Evolutionary conservation across 495 filamentous ascomycete species (phyloP), one percentile per base, ranked within the genome.

Genomic region (Aspergillus indologenus): DNA sequence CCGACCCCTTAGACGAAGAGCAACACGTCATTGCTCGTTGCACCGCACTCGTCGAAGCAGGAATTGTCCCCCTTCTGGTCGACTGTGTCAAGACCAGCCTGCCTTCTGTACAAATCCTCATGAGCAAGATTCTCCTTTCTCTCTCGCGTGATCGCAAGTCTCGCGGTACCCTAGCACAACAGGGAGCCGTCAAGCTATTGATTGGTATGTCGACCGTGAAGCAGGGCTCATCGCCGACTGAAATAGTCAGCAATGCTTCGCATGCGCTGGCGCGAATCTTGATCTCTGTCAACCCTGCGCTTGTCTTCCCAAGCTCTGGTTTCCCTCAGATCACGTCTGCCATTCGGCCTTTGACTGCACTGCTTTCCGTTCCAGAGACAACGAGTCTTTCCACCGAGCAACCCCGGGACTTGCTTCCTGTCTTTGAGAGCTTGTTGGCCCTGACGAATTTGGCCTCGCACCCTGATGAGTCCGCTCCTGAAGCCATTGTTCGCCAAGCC

Each of bases 191-290:
- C 19, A 95, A 91, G 62, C 81, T 96, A 2, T 80, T 97, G 22
- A 81, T 96, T 51, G 82, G 82, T 18, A 79, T 87, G 15, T 85
- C 84, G 59, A 76, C 81, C 5, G 74, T 83, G 15, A 81, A 90
- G 15, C 80, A 83, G 12, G 74, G 78, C 23, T 68, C 34, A 14
- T 6, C 64, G 49, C 68, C 68, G 14, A 70, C 71, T 46, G 69
- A 82, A 55, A 76, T 83, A 12, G 83, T 80, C 19, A 79, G 81
- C 12, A 83, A 80, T 45, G 85, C 90, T 15, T 87, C 94, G 2
- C 93, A 98, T 65, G 88, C 91, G 1, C 80, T 98, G 5, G 91
- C 93, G n/a, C 87, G 92, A 15, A 90, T 98, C 58, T 81, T 98
- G 21, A 93, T 98, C 58, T 92, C 87, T 8, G 88, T 89, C 45